Evolutionary conservation across 2,329 filamentous ascomycete genomes (phyloP), one percentile per base, ranked within the genome.

Genomic region (Microsporum ferrugineum): DNA sequence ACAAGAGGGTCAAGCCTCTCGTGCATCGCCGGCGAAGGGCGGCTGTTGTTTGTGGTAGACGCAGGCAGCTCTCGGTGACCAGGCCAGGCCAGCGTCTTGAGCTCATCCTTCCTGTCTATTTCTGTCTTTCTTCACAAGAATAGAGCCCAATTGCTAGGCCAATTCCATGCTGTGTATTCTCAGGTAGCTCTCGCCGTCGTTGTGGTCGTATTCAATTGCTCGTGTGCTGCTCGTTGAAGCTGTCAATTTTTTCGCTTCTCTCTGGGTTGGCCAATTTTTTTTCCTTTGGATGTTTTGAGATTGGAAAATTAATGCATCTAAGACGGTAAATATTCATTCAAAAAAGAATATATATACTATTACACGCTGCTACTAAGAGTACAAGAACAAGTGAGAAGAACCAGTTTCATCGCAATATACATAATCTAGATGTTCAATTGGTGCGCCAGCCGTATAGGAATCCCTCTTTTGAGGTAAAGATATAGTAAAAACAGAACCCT

Each of bases 351-450:
- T 29, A 17, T 23, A 23, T 47, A 47, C 34, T 47, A 47, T 29
- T 47, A 47, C 43, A 47, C 10, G 23, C n/a, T 47, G 27, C n/a
- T 27, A 29, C 43, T 7, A 47, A 47, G 43, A 47, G 17, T 23
- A 47, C 43, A 47, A 47, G 23, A 2, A 47, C n/a, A 47, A 5
- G 5, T 47, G 43, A 36, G 10, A 23, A 43, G 10, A 43, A 27
- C 27, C 12, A 17, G 45, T 23, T 53, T 33, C 14, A 53, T 33
- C 12, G 27, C 49, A 31, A 53, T 53, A 27, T 34, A 53, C 49
- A 53, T 53, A 34, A 53, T 53, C 49, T 53, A 53, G 31, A 33
- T 53, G 49, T 53, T 53, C 49, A 53, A 31, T 10, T 41, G 47
- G 47, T 34, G 27, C 49, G 27, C 49, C 49, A 53, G 49, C 49